These are phyloP conservation scores for Stachybotrys chlorohalonatus DNA, from an alignment of 2,329 filamentous ascomycete species.

Conservation along the genomic window DNA sequence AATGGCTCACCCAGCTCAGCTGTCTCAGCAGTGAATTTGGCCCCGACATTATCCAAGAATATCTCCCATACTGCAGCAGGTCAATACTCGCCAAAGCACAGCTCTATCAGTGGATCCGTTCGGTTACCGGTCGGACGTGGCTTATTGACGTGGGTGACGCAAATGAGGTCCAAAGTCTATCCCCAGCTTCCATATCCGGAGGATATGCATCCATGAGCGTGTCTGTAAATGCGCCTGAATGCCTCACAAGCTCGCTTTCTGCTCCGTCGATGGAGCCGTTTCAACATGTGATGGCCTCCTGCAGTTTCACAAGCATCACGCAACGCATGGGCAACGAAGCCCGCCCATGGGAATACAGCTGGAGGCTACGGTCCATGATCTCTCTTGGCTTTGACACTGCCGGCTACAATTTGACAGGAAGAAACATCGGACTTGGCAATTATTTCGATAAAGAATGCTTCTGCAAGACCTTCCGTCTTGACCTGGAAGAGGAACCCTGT, in stretches of 20 bases:
- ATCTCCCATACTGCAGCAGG: slow-evolving; percentile 1
- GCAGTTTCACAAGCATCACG: background rate
- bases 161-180: background rate
- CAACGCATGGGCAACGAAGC: background rate
- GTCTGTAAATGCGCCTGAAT: background rate
- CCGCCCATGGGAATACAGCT: slow-evolving; percentile 1
- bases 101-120: slow-evolving; percentile 1
- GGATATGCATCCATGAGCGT: background rate
- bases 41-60: background rate
- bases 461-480: background rate
- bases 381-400: background rate
- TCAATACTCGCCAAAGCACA: slow-evolving; percentile 2
- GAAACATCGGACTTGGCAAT: background rate
- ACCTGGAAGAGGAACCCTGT: background rate
- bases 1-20: slow-evolving; percentile 3
- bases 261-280: background rate
- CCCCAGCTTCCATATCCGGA: background rate
- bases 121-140: slow-evolving; percentile 1
- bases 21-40: slow-evolving; percentile 3
- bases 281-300: background rate
- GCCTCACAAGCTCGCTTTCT: background rate
- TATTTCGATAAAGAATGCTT: slow-evolving; percentile 2
- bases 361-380: background rate
- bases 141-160: slow-evolving; percentile 2
- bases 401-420: slow-evolving; percentile 1